A percentile compares a stretch with the other conserved stretches of the same genome.
Evolutionary conservation across 1,284 basidiomycete species (phyloP).

Genomic region (Trichosporon asahii): DNA sequence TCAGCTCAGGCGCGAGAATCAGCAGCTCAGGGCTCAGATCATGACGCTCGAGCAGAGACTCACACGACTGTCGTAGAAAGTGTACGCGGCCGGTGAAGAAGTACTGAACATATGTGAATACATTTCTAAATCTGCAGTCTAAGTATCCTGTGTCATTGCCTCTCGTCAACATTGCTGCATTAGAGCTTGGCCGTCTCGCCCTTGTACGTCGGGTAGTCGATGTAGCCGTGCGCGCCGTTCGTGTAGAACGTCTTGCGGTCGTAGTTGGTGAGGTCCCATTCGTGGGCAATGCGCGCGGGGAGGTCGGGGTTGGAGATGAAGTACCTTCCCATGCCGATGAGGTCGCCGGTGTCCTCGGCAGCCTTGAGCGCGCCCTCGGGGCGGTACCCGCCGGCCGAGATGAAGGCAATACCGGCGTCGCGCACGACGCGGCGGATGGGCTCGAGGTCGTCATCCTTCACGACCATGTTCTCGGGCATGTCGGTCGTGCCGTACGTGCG

Average conservation of each 20-base stretch:
- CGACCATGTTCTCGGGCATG: slow-evolving; percentile 25
- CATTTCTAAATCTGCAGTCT: background rate
- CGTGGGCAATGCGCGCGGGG: slow-evolving; percentile 52
- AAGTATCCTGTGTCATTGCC: background rate
- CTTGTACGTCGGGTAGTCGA: slow-evolving; percentile 19
- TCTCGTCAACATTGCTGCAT: no score
- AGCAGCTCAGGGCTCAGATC: no score
- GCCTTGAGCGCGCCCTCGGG: slow-evolving; percentile 34
- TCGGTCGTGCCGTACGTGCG: slow-evolving; percentile 32
- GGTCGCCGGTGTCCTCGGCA: slow-evolving; percentile 47
- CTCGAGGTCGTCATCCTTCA: slow-evolving; percentile 28
- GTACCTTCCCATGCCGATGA: slow-evolving; percentile 56
- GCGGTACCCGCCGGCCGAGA: slow-evolving; percentile 56
- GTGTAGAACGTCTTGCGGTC: slow-evolving; percentile 41
- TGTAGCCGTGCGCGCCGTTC: slow-evolving; percentile 28
- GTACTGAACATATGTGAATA: no score
- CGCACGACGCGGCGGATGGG: slow-evolving; percentile 27
- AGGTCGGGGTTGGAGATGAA: slow-evolving; percentile 61
- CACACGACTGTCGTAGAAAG: no score
- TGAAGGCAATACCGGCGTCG: slow-evolving; percentile 44
- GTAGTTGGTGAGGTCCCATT: slow-evolving; percentile 42
- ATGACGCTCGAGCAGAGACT: no score
- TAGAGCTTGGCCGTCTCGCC: slow-evolving; percentile 59
- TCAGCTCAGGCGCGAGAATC: no score
- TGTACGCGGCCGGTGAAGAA: no score